A percentile compares a stretch with the other conserved stretches of the same genome.
These are phyloP conservation scores for Diaporthe citrichinensis DNA, from an alignment of 2,329 filamentous ascomycete species.

Conservation along the genomic window DNA sequence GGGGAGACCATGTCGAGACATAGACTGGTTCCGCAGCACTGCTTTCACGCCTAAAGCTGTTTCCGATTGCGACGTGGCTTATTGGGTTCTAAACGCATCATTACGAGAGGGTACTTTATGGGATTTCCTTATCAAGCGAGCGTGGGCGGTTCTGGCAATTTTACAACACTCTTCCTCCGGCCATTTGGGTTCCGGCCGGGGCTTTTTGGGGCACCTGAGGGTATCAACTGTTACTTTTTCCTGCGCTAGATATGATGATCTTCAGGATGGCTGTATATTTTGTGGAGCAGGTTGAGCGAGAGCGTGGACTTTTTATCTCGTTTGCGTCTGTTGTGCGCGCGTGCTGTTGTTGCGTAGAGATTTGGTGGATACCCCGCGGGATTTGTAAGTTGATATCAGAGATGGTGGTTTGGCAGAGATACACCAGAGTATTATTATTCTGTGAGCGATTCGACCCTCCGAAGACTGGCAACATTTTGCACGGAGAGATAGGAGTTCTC, in stretches of 20 bases:
- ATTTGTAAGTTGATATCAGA: conserved; percentile 15
- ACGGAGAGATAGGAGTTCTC: not conserved
- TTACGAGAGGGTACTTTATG: conserved; percentile 3
- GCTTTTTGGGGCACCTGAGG: not conserved
- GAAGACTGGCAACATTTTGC: conserved; percentile 24
- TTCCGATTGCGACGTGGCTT: not conserved
- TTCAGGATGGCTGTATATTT: conserved; percentile 4
- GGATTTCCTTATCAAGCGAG: conserved; percentile 12
- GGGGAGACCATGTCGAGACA: not conserved
- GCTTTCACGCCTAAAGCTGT: not conserved
- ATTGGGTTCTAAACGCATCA: not conserved
- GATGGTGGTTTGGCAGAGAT: conserved; percentile 16
- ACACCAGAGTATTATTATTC: not conserved
- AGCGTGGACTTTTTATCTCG: not conserved
- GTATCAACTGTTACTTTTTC: conserved; percentile 3
- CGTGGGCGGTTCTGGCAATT: conserved; percentile 22
- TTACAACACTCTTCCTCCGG: not conserved
- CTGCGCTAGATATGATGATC: conserved; percentile 14
- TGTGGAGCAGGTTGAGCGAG: not conserved
- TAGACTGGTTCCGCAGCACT: not conserved
- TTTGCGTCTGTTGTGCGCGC: conserved; percentile 8
- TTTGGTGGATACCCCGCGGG: conserved; percentile 28
- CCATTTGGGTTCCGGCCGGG: not conserved
- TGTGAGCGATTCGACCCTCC: conserved; percentile 21
- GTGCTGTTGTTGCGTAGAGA: conserved; percentile 14